Percentiles rank a stretch among this genome's conserved stretches.
These are phyloP conservation scores for Arachnopeziza araneosa DNA, from an alignment of 2,329 filamentous ascomycete genomes.

Conservation along the genomic window DNA sequence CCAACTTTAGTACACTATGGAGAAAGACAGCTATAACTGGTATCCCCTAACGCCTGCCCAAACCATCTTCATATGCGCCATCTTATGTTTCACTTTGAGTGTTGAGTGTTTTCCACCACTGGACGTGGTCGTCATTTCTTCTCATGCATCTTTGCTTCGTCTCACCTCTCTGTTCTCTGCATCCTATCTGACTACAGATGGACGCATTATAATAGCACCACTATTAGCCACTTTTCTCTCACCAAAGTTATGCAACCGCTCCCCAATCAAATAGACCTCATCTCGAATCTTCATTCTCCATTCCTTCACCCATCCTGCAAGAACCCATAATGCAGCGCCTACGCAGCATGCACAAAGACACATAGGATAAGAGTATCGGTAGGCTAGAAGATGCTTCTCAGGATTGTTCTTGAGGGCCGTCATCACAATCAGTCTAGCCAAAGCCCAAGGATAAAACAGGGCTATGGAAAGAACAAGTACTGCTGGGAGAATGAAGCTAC, in stretches of 20 bases:
- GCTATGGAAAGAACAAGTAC: constrained; percentile 55
- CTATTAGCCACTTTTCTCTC: constrained; percentile 30
- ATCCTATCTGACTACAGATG: not conserved
- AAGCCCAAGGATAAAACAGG: constrained; percentile 56
- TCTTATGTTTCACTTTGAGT: not conserved
- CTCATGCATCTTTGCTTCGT: no score
- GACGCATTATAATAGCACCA: constrained; percentile 1
- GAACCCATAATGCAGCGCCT: constrained; percentile 45
- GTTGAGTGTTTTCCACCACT: not conserved
- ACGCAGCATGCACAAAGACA: constrained; percentile 34
- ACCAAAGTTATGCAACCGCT: constrained; percentile 91
- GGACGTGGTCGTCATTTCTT: no score
- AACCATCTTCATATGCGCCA: not conserved
- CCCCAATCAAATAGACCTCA: constrained; percentile 93
- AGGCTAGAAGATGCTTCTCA: constrained; percentile 34
- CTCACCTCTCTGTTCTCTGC: not conserved
- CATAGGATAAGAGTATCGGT: constrained; percentile 70
- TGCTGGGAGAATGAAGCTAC: constrained; percentile 78
- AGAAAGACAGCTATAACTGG: not conserved
- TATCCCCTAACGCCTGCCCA: not conserved
- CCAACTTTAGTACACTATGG: not conserved
- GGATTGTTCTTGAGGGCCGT: constrained; percentile 27
- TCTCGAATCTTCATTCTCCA: constrained; percentile 84
- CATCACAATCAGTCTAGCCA: constrained; percentile 49
- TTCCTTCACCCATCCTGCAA: constrained; percentile 57